Evolutionary conservation across 1,284 basidiomycete genomes (phyloP), one percentile per base, ranked within the genome.

Genomic region (Cystobasidium pallidum): DNA sequence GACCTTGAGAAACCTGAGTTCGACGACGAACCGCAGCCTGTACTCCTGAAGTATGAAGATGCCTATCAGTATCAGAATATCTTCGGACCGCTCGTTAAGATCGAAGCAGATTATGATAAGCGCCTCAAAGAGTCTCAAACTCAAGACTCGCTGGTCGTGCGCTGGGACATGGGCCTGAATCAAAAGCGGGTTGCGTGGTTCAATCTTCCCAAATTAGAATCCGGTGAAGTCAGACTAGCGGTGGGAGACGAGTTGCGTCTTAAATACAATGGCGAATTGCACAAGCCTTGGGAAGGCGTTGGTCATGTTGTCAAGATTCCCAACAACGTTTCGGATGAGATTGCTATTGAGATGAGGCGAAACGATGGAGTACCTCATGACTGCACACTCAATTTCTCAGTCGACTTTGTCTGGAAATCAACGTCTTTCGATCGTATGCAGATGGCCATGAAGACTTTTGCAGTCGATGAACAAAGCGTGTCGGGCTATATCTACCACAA

Each of bases 61-160:
- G 95, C 96, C 45, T 98, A 98, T 80, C 95, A 99, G 81, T 99
- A 99, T 81, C 95, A 98, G 82, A 98, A 98, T 80, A 98, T 99
- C 73, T 95, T 98, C 79, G 95, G 95, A 0, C 95, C 95, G 8
- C 86, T 99, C 49, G 95, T 99, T 81, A 99, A 99, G 84, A 98
- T 99, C 78, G 96, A 99, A 81, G 96, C 96, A 6, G 96, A 99
- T 83, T 99, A 98, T 79, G 96, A 99, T 81, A 95, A 96, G 82
- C 88, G 90, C 74, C 85, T 99, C 78, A 99, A 99, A 82, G 96
- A 99, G 81, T 92, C 92, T 72, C 96, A 99, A 83, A 97, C 94
- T 0, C 96, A 99, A 83, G 95, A 91, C 21, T 93, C 96, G 78
- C 92, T 99, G 76, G 88, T 88, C 26, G 90, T 99, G 15, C 86